Evolutionary conservation across 352 stramenopile genomes (phyloP).

Genomic region (Blastocystis sp.): DNA sequence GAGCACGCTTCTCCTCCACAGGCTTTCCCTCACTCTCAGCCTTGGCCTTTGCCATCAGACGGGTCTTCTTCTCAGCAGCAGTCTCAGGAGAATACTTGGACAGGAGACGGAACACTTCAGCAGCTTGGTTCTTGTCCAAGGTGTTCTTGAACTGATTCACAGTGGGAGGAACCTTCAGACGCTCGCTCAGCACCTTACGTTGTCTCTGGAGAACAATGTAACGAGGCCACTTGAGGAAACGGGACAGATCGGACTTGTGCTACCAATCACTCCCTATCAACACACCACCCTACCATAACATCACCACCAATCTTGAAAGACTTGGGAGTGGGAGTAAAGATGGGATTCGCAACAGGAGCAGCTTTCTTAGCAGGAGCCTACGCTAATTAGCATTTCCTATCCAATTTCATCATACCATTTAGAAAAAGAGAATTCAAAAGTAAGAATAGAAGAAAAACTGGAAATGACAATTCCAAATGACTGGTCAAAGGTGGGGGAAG

Average conservation of each 20-base stretch:
- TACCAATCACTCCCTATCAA: too few species aligned
- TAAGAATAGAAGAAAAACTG: neutral
- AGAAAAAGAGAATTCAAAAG: neutral
- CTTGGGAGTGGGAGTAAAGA: conserved; percentile 41
- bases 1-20: too few species aligned
- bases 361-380: conserved; percentile 49
- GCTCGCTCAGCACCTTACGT: too few species aligned
- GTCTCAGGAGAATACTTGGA: conserved; percentile 98
- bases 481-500: neutral
- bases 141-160: too few species aligned
- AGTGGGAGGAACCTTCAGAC: too few species aligned
- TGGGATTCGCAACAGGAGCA: conserved; percentile 35
- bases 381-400: neutral
- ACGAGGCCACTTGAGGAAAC: too few species aligned
- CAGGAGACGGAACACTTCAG: conserved; percentile 92
- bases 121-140: conserved; percentile 90
- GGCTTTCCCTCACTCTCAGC: too few species aligned
- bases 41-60: too few species aligned
- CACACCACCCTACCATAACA: conserved; percentile 13
- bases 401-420: neutral
- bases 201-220: too few species aligned
- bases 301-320: conserved; percentile 32
- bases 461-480: conserved; percentile 3
- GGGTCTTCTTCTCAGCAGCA: conserved; percentile 84
- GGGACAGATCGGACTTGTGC: too few species aligned